These are phyloP conservation scores for Coemansia asiatica DNA, from an alignment of 192 early-diverging fungal genomes.

Conservation along the genomic window DNA sequence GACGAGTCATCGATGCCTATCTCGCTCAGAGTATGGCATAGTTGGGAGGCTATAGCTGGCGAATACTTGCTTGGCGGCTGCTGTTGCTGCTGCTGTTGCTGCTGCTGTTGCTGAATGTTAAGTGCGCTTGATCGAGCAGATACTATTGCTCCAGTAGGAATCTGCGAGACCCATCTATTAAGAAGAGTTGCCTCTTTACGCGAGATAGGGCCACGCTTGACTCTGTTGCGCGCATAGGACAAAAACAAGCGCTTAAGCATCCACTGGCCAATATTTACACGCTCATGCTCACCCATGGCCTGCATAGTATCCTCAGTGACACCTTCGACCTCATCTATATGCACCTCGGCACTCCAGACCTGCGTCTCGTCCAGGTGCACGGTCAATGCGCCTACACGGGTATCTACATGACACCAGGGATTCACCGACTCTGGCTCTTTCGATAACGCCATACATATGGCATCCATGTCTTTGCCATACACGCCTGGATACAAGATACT, in stretches of 20 bases:
- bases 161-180: constrained; percentile 57
- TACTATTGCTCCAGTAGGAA: constrained; percentile 39
- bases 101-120: not conserved
- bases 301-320: constrained; percentile 36
- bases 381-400: constrained; percentile 81
- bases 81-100: constrained; percentile 33
- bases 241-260: constrained; percentile 54
- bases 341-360: constrained; percentile 88
- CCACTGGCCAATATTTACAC: constrained; percentile 54
- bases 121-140: constrained; percentile 15
- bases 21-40: not conserved
- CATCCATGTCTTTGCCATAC: constrained; percentile 46
- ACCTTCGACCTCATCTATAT: constrained; percentile 74
- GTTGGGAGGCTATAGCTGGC: not conserved
- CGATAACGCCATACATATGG: constrained; percentile 23
- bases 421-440: constrained; percentile 70
- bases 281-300: constrained; percentile 45
- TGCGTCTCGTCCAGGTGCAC: constrained; percentile 78
- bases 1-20: not conserved
- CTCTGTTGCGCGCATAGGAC: constrained; percentile 69
- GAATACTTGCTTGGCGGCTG: constrained; percentile 4
- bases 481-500: constrained; percentile 55
- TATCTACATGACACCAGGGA: constrained; percentile 93
- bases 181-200: constrained; percentile 56
- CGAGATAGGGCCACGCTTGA: constrained; percentile 71